Percentiles rank a stretch among this genome's conserved stretches.
These are phyloP conservation scores for Ensete glaucum DNA, from an alignment of 176 grass and related monocot genomes.

Conservation along the genomic window DNA sequence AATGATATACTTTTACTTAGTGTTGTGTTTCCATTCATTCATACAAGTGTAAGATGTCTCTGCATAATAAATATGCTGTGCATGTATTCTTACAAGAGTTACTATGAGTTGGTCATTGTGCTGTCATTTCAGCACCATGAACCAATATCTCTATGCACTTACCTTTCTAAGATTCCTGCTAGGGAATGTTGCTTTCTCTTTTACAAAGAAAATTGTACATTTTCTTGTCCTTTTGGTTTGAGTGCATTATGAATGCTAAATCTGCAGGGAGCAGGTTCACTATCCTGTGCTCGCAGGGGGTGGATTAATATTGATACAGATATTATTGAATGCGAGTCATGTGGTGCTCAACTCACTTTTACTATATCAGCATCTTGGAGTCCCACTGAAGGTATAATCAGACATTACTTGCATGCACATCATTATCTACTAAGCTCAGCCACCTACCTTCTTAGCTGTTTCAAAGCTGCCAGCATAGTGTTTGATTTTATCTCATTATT, in stretches of 20 bases:
- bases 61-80: neutral
- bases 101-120: neutral
- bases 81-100: neutral
- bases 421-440: neutral
- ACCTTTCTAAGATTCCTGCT: neutral
- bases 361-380: constrained; percentile 47
- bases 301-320: constrained; percentile 78
- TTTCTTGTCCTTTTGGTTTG: neutral
- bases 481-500: neutral
- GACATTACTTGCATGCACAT: neutral
- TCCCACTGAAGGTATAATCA: constrained; percentile 60
- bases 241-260: constrained; percentile 11
- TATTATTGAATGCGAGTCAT: constrained; percentile 88
- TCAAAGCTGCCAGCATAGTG: neutral
- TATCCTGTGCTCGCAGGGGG: constrained; percentile 71
- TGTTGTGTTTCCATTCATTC: neutral
- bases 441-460: neutral
- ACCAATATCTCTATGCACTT: neutral
- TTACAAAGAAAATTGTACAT: neutral
- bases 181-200: neutral
- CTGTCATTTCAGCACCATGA: neutral
- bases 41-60: neutral
- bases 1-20: neutral
- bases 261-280: constrained; percentile 59
- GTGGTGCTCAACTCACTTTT: constrained; percentile 64